These are phyloP conservation scores for Colletotrichum lentis DNA, from an alignment of 2,329 filamentous ascomycete genomes.

Conservation along the genomic window DNA sequence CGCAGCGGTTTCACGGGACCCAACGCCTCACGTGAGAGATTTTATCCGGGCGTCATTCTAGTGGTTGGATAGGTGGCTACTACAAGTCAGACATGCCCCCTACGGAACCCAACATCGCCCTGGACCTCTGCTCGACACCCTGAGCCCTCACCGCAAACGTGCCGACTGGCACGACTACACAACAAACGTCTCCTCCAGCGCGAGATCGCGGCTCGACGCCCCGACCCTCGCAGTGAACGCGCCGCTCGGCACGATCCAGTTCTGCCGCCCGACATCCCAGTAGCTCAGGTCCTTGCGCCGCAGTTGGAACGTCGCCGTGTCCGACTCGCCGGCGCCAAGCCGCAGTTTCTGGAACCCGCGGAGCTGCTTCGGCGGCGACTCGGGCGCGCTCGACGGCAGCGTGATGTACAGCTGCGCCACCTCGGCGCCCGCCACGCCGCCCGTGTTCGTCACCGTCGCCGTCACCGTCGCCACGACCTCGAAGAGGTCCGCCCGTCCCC, in stretches of 20 bases:
- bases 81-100: not conserved
- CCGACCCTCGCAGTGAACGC: constrained; percentile 55
- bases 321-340: constrained; percentile 58
- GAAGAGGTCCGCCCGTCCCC: constrained; percentile 57
- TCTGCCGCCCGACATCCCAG: constrained; percentile 67
- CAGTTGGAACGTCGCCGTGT: constrained; percentile 61
- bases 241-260: constrained; percentile 65
- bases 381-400: constrained; percentile 51
- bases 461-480: constrained; percentile 59
- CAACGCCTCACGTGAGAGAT: not conserved
- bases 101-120: not conserved
- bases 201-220: constrained; percentile 57
- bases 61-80: not conserved
- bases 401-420: constrained; percentile 69
- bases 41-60: not conserved
- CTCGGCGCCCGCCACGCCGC: constrained; percentile 67
- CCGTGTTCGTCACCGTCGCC: constrained; percentile 71
- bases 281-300: constrained; percentile 71
- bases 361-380: constrained; percentile 64
- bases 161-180: constrained; percentile 1
- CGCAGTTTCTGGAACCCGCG: constrained; percentile 71
- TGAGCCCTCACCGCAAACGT: no score
- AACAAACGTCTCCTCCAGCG: constrained; percentile 46
- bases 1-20: not conserved
- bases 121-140: no score